Evolutionary conservation across 2,329 filamentous ascomycete genomes (phyloP).

Genomic region (Dryadomyces quercus-mongolicae): DNA sequence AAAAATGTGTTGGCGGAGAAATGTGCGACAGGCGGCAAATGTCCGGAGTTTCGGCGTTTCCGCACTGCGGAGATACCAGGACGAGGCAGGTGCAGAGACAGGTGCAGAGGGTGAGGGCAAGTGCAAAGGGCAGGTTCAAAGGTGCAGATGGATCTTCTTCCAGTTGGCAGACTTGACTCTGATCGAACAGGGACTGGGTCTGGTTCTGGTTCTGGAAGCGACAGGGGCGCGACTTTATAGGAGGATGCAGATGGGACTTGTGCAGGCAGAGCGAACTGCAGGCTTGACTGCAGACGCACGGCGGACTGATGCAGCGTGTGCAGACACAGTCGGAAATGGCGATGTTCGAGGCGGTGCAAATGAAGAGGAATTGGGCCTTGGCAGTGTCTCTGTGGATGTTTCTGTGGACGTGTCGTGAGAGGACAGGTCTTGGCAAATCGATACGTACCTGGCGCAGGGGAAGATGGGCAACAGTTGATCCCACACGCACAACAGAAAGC

Average conservation of each 20-base stretch:
- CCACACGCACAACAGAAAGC: neutral
- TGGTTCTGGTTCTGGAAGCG: no score
- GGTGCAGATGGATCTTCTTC: neutral
- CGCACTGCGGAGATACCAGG: no score
- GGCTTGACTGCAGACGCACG: neutral
- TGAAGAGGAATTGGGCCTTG: constrained; percentile 1
- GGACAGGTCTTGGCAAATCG: constrained; percentile 4
- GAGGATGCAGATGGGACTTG: no score
- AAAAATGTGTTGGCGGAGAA: neutral
- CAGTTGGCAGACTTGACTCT: neutral
- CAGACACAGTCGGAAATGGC: constrained; percentile 4
- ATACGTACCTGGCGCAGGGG: constrained; percentile 8
- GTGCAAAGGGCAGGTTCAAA: neutral
- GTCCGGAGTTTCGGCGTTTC: neutral
- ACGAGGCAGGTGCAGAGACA: no score
- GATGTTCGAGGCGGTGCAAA: constrained; percentile 5
- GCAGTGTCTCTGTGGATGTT: constrained; percentile 6
- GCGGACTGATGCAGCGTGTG: neutral
- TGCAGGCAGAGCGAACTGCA: neutral
- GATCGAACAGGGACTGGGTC: no score
- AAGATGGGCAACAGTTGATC: neutral
- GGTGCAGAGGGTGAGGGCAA: no score
- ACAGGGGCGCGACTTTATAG: no score
- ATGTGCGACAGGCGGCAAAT: neutral
- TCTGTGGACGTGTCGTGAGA: constrained; percentile 5